Conservation (phyloP, 2,329 filamentous ascomycete species). For the Hymenoscyphus linearis region DNA sequence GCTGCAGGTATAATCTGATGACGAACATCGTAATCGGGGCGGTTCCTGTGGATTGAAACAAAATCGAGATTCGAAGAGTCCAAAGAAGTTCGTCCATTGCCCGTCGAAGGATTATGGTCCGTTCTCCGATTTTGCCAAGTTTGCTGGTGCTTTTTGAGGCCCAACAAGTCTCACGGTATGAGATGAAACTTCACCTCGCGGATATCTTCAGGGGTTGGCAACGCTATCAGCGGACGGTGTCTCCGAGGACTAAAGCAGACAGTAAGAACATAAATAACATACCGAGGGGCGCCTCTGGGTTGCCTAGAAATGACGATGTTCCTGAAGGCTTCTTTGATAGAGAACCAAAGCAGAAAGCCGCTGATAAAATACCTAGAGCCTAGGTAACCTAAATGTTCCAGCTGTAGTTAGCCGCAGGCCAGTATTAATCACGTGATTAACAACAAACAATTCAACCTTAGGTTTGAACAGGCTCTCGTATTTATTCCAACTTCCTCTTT, state of each 20-base stretch:
- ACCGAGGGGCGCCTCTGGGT: background rate
- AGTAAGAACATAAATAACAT: slow-evolving; percentile 1
- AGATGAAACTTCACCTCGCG: slow-evolving; percentile 26
- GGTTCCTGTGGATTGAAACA: slow-evolving; percentile 1
- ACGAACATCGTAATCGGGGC: slow-evolving; percentile 1
- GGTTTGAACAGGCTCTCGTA: too few relatives aligned
- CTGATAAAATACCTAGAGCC: background rate
- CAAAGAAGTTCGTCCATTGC: slow-evolving; percentile 14
- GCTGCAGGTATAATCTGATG: slow-evolving; percentile 4
- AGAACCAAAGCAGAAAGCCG: background rate
- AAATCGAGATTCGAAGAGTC: background rate
- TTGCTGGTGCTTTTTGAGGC: slow-evolving; percentile 25
- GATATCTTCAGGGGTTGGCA: background rate
- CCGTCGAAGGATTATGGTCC: background rate
- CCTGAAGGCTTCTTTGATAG: background rate
- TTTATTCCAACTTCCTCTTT: background rate
- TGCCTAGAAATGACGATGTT: background rate
- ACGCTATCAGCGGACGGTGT: background rate
- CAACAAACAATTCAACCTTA: too few relatives aligned
- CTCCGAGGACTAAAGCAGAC: background rate
- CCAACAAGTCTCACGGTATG: slow-evolving; percentile 23
- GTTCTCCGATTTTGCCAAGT: slow-evolving; percentile 5
- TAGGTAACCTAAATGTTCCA: too few relatives aligned
- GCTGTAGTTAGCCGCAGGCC: background rate
- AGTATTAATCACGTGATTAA: background rate